A percentile compares a stretch with the other conserved stretches of the same genome.
These are phyloP conservation scores for Mortierella sp. DNA, from an alignment of 371 early-diverging fungal species.

Conservation along the genomic window DNA sequence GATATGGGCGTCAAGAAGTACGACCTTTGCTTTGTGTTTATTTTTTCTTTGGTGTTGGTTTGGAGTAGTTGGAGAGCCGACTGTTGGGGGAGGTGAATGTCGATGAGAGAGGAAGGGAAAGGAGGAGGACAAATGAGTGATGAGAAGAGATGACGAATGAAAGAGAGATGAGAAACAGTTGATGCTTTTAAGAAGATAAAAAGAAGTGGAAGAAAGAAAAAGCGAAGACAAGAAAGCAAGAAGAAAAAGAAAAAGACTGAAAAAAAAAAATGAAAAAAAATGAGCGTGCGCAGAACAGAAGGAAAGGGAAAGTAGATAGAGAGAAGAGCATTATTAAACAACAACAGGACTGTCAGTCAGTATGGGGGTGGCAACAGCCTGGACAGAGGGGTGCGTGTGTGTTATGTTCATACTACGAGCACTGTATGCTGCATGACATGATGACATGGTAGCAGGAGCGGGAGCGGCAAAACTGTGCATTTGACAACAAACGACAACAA, in stretches of 20 bases:
- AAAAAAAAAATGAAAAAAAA: not conserved
- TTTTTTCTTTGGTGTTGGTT: not conserved
- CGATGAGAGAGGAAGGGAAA: not conserved
- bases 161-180: not conserved
- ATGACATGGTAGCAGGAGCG: no score
- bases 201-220: slow-evolving; percentile 4
- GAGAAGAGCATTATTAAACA: not conserved
- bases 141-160: slow-evolving; percentile 8
- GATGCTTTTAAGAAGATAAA: not conserved
- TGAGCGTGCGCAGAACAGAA: slow-evolving; percentile 3
- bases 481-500: no score
- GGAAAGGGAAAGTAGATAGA: not conserved
- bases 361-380: no score
- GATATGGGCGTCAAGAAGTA: not conserved
- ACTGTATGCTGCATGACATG: no score
- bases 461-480: no score
- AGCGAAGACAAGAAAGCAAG: not conserved
- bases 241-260: not conserved
- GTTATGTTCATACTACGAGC: no score
- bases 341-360: no score
- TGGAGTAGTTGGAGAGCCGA: not conserved
- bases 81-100: not conserved
- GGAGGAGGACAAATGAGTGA: not conserved
- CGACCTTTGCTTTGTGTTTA: not conserved
- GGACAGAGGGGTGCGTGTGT: no score